These are phyloP conservation scores for Noccaea caerulescens DNA, from an alignment of 345 rosid species.

Conservation along the genomic window DNA sequence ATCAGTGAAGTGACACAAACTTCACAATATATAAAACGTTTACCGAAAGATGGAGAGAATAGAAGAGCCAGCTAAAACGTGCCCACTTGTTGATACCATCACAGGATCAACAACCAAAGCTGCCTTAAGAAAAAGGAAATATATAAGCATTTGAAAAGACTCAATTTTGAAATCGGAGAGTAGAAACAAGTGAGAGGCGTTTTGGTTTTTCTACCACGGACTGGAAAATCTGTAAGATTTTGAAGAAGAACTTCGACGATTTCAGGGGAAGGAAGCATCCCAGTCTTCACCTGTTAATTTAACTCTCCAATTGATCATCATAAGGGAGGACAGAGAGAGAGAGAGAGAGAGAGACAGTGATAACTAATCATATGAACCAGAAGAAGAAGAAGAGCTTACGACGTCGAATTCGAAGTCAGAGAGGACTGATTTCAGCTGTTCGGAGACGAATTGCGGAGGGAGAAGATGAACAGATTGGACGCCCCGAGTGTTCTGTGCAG, in stretches of 20 bases:
- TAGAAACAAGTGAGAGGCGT: slow-evolving; percentile 11
- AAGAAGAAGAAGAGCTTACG: slow-evolving; percentile 50
- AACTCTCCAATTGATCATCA: slow-evolving; percentile 16
- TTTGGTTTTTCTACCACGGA: slow-evolving; percentile 54
- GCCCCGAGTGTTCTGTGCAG: slow-evolving; percentile 89
- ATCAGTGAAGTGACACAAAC: not conserved
- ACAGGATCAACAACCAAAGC: slow-evolving; percentile 99
- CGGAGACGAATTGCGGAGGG: slow-evolving; percentile 63
- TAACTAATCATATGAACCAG: not conserved
- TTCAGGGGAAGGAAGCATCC: slow-evolving; percentile 86
- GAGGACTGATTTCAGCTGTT: slow-evolving; percentile 84
- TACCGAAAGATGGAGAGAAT: slow-evolving; percentile 68
- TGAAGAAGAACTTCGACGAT: slow-evolving; percentile 64
- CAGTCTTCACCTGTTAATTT: slow-evolving; percentile 79
- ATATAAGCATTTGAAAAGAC: slow-evolving; percentile 18
- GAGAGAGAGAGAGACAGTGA: slow-evolving; percentile 2
- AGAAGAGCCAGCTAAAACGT: slow-evolving; percentile 81
- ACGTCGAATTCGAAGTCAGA: slow-evolving; percentile 94
- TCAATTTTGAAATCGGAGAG: not conserved
- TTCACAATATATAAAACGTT: slow-evolving; percentile 23
- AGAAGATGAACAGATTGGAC: slow-evolving; percentile 67
- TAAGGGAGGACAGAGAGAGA: not conserved
- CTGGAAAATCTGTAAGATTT: slow-evolving; percentile 62
- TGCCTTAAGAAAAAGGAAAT: slow-evolving; percentile 52
- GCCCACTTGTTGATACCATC: slow-evolving; percentile 97